These are phyloP conservation scores for Podospora anserina DNA, from an alignment of 495 filamentous ascomycete genomes.

Conservation along the genomic window DNA sequence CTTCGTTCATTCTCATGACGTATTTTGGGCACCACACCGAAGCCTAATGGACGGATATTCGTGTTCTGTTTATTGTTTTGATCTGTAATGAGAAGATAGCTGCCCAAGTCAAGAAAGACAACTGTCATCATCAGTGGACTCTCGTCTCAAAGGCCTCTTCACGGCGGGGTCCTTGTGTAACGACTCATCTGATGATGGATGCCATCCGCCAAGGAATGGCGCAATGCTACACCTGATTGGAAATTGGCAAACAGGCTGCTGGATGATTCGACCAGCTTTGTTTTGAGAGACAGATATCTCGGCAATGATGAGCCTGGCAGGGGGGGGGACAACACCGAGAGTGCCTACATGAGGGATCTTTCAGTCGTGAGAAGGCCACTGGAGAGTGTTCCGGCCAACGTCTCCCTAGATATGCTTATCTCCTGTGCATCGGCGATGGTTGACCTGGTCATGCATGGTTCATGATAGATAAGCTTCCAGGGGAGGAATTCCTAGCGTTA, in stretches of 20 bases:
- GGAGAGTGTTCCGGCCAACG: neutral
- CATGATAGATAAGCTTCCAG: slow-evolving; percentile 2
- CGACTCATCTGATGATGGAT: neutral
- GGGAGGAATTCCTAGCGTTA: neutral
- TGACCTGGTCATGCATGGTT: slow-evolving; percentile 5
- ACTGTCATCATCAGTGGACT: neutral
- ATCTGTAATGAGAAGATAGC: neutral
- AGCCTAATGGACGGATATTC: neutral
- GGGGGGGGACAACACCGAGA: neutral
- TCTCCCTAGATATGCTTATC: slow-evolving; percentile 1
- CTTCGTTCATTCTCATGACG: neutral
- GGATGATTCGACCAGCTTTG: neutral
- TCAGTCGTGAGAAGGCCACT: no score
- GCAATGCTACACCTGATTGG: slow-evolving; percentile 7
- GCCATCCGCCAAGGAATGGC: slow-evolving; percentile 14
- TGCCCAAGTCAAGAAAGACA: neutral
- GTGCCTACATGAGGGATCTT: neutral
- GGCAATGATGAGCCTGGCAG: neutral
- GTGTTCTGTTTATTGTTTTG: neutral
- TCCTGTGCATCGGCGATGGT: neutral
- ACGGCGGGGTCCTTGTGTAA: neutral
- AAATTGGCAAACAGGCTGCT: neutral
- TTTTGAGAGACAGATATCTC: neutral
- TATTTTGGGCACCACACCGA: neutral
- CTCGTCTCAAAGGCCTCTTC: neutral